A percentile compares a stretch with the other conserved stretches of the same genome.
phyloP scores from a whole-genome alignment of 2,329 filamentous ascomycete species.

The Sclerotiophoma versabilis region DNA sequence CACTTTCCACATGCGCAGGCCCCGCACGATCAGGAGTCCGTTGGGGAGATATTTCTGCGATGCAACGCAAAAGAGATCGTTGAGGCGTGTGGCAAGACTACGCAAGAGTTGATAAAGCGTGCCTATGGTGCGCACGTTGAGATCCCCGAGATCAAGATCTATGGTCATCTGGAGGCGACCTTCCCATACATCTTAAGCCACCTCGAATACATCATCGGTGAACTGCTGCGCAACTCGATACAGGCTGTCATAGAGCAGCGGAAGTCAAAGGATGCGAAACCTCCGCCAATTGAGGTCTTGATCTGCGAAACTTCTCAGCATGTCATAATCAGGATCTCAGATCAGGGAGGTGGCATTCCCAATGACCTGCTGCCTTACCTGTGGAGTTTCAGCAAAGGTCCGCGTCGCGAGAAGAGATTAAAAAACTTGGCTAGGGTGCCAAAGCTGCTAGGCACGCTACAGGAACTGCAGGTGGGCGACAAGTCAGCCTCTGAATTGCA shows the following conservation, averaged over 20 bases:
- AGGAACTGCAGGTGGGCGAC: conserved; percentile 70
- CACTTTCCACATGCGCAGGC: conserved; percentile 80
- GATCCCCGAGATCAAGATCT: conserved; percentile 81
- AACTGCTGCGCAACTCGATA: conserved; percentile 92
- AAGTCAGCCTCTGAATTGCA: conserved; percentile 20
- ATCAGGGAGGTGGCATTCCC: conserved; percentile 91
- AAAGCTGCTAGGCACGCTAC: conserved; percentile 89
- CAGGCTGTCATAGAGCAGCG: conserved; percentile 87
- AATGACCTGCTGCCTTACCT: conserved; percentile 84
- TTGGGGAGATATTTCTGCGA: conserved; percentile 93
- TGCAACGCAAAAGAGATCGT: conserved; percentile 92
- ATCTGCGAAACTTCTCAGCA: conserved; percentile 94
- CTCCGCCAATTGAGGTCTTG: conserved; percentile 89
- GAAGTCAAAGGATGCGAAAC: conserved; percentile 54
- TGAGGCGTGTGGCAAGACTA: conserved; percentile 78
- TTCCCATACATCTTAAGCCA: conserved; percentile 98
- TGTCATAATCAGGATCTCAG: conserved; percentile 94
- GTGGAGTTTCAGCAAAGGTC: conserved; percentile 97
- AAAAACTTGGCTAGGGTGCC: conserved; percentile 87
- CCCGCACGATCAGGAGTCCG: conserved; percentile 76
- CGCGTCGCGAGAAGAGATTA: conserved; percentile 77
- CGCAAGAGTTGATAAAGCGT: conserved; percentile 74
- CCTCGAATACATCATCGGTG: conserved; percentile 95
- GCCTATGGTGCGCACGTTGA: conserved; percentile 74
- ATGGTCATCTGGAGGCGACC: conserved; percentile 85